Evolutionary conservation across 139 green algal species (phyloP), one percentile per base, ranked within the genome.

Genomic region (Deuterostichococcus epilithicus): DNA sequence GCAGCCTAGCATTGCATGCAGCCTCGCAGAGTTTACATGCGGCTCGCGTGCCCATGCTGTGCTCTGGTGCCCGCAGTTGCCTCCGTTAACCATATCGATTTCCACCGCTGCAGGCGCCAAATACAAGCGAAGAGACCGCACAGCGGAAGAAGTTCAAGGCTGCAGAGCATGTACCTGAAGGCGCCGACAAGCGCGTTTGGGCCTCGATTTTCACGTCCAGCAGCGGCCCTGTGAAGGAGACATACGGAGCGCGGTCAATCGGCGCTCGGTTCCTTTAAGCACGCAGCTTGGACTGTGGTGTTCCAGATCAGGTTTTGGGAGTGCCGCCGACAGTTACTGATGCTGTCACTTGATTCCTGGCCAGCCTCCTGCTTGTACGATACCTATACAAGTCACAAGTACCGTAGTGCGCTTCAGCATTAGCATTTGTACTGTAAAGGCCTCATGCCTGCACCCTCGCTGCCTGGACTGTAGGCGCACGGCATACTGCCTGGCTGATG

Each of bases 161-260:
- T 8, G 38, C 45, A 23, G 78, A 86, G 25, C n/a, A 68, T 18
- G 33, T 79, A 38, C 82, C 82, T 15, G 39, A 36, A 28, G 33
- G 67, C n/a, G 82, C 82, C 0, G 72, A 30, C 28, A 79, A 78
- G 44, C 32, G 36, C 26, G 75, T 86, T 0, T 86, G 75, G 32
- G 63, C 78, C 22, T 80, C 69, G 5, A 77, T 86, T 30, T 86
- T 86, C 75, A 81, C 74, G 13, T 67, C 33, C 20, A 77, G 76
- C 58, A 63, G 72, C 38, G 52, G 60, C 35, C 60, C 33, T 25
- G 73, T 72, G 28, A 86, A 86, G 75, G 82, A 86, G 52, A 82
- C 81, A 10, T 85, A 82, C 36, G 72, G 45, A 23, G 52, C 52
- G 52, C 52, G 52, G 52, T 63, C 52, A 63, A 63, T 63, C 28